Percentiles rank a stretch among this genome's conserved stretches.
phyloP scores from a whole-genome alignment of 305 asterid genomes.

The Fraxinus floribunda region DNA sequence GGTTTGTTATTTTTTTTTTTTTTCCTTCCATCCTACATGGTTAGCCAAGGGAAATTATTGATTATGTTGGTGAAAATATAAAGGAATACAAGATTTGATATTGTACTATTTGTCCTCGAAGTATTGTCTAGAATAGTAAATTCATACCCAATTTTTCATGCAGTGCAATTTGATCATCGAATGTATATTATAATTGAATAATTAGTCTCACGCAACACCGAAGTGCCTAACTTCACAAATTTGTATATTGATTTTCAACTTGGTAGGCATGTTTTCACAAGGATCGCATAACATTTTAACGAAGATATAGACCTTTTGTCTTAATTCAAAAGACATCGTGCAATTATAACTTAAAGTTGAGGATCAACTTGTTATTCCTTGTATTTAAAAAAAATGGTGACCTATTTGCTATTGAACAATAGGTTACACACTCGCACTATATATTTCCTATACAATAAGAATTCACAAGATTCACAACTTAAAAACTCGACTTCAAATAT shows the following conservation, averaged over 20 bases:
- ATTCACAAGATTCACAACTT: no score
- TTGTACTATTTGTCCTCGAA: background rate
- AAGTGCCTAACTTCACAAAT: background rate
- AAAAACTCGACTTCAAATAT: background rate
- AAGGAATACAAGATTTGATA: background rate
- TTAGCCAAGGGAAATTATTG: background rate
- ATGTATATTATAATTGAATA: background rate
- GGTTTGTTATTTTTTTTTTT: conserved; percentile 1
- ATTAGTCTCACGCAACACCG: background rate
- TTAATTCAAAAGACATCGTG: background rate
- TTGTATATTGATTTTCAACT: background rate
- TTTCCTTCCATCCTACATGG: background rate
- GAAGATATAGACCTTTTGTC: background rate
- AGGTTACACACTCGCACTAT: background rate
- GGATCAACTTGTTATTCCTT: background rate
- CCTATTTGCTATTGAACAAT: background rate
- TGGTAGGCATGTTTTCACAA: background rate
- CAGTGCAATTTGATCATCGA: background rate
- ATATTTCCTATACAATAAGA: background rate
- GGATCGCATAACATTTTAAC: background rate
- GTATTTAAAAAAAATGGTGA: background rate
- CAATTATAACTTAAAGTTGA: background rate
- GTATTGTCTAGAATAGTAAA: background rate
- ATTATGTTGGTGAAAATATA: background rate
- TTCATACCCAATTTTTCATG: background rate